A percentile compares a stretch with the other conserved stretches of the same genome.
Conservation (phyloP, 2,329 filamentous ascomycete genomes). For the Trichoderma sp. region DNA sequence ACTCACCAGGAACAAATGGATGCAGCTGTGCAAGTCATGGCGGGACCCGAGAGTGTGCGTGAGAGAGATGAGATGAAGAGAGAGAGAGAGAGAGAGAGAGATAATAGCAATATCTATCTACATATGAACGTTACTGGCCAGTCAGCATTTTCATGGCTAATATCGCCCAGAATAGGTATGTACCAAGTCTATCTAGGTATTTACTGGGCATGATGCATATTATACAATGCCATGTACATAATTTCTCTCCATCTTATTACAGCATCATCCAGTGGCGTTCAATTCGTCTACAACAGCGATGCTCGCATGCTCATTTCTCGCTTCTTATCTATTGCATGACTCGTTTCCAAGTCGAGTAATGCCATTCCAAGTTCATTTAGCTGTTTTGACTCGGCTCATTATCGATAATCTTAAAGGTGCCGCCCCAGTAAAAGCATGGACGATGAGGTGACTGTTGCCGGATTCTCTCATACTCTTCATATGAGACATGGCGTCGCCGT, state of each 20-base stretch:
- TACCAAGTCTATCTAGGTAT: no score
- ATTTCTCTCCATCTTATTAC: neutral
- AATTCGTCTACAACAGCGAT: neutral
- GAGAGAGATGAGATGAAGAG: no score
- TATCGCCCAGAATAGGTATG: no score
- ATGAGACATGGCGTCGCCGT: neutral
- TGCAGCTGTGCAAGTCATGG: no score
- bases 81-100: neutral
- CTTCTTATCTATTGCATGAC: neutral
- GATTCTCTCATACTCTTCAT: neutral
- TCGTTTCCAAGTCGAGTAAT: neutral
- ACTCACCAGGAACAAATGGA: no score
- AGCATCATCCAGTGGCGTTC: neutral
- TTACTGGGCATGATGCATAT: neutral
- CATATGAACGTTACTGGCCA: neutral
- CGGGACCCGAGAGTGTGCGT: no score
- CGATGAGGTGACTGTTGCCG: neutral
- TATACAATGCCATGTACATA: neutral
- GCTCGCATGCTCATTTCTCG: neutral
- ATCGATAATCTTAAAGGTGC: neutral
- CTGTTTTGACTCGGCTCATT: neutral
- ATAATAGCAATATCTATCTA: neutral
- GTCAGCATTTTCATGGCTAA: neutral
- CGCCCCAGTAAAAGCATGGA: neutral
- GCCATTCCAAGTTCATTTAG: neutral